These are phyloP conservation scores for Carallia pectinifolia DNA, from an alignment of 345 rosid genomes.

Conservation along the genomic window DNA sequence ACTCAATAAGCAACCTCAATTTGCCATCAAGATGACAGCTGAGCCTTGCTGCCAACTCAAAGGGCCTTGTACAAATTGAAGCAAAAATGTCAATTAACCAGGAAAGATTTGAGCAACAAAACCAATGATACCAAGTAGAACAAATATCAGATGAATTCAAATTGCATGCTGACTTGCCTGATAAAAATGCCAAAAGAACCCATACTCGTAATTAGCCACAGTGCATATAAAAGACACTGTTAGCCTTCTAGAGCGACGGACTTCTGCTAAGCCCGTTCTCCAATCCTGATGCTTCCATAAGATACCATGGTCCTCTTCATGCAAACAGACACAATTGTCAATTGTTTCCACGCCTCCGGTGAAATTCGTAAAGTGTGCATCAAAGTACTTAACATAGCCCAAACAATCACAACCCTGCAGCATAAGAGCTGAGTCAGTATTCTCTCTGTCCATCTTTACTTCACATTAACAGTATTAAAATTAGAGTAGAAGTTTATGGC, in stretches of 20 bases:
- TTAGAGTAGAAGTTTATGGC: not conserved
- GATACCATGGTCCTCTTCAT: conserved; percentile 92
- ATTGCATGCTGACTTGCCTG: conserved; percentile 49
- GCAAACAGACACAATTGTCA: conserved; percentile 92
- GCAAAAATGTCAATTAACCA: conserved; percentile 1
- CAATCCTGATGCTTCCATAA: conserved; percentile 98
- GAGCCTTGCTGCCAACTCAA: conserved; percentile 10
- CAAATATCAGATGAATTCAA: conserved; percentile 3
- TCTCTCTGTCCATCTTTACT: not conserved
- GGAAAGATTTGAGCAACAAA: not conserved
- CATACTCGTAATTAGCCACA: conserved; percentile 92
- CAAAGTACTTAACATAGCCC: conserved; percentile 82
- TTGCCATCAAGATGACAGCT: conserved; percentile 16
- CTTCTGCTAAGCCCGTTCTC: conserved; percentile 98
- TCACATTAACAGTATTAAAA: not conserved
- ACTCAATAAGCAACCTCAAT: conserved; percentile 8
- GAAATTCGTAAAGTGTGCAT: conserved; percentile 89
- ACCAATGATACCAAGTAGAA: conserved; percentile 9
- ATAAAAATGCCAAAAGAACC: conserved; percentile 93
- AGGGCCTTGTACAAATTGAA: conserved; percentile 10
- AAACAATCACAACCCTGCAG: conserved; percentile 88
- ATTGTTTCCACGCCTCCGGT: conserved; percentile 89
- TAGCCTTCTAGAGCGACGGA: conserved; percentile 84
- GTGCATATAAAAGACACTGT: conserved; percentile 84
- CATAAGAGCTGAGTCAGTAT: conserved; percentile 1